These are phyloP conservation scores for Amborella trichopoda DNA, from an alignment of 164 flowering plant genomes.

Conservation along the genomic window DNA sequence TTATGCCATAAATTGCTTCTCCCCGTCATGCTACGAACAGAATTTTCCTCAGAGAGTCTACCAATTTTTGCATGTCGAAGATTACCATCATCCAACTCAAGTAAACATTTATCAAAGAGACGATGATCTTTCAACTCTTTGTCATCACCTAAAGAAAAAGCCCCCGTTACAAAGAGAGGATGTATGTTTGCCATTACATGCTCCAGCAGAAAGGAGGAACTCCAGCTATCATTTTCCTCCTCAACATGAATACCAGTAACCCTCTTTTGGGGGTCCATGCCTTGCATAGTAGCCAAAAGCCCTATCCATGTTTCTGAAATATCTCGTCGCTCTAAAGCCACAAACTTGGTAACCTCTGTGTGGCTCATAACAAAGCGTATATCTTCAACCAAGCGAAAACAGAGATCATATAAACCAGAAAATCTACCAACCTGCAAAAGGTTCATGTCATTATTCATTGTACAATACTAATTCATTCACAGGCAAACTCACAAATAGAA, in stretches of 20 bases:
- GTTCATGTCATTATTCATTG: no score
- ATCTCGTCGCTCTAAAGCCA: constrained; percentile 34
- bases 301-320: constrained; percentile 56
- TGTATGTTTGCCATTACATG: constrained; percentile 50
- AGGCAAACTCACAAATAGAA: no score
- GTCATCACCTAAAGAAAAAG: constrained; percentile 29
- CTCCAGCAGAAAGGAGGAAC: constrained; percentile 49
- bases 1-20: constrained; percentile 16
- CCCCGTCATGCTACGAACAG: constrained; percentile 39
- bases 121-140: constrained; percentile 20
- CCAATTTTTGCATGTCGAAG: constrained; percentile 71
- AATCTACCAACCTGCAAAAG: constrained; percentile 54
- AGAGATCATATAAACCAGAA: constrained; percentile 39
- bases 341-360: constrained; percentile 43
- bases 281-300: constrained; percentile 75
- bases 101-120: constrained; percentile 5
- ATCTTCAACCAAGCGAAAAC: constrained; percentile 66
- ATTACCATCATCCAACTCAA: constrained; percentile 34
- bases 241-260: constrained; percentile 61
- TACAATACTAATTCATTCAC: no score
- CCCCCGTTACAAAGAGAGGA: constrained; percentile 57
- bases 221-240: constrained; percentile 67
- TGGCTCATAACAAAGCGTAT: constrained; percentile 78
- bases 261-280: constrained; percentile 80
- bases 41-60: constrained; percentile 61